Evolutionary conservation across 78 protist genomes (phyloP), one percentile per base, ranked within the genome.

Genomic region (Speleostelium caveatum): DNA sequence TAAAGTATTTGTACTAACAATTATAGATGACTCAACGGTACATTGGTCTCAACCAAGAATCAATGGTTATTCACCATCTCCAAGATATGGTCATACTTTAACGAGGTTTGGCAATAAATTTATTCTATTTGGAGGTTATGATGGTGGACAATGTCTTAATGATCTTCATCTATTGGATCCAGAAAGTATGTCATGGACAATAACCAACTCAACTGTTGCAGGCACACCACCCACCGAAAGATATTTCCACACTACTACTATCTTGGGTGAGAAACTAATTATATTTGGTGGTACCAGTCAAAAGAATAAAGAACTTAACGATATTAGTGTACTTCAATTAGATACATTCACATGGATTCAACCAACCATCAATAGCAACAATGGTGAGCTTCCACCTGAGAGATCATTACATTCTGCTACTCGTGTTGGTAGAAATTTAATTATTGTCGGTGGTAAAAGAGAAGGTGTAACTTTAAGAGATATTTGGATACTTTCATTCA

Each of bases 11-110:
- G 63, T 83, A 32, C 12, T 83, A 19, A 65, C 91, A 3, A 69
- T 83, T 39, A 83, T 83, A n/a, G 91, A 83, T 83, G 91, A 83
- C 45, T 39, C 62, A 16, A 83, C 91, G 0, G 79, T 83, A 1
- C 91, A 83, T 69, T 83, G 91, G 91, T 83, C 91, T 30, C 68
- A 59, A 21, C 80, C 91, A 1, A 53, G 91, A 59, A 60, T 83
- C n/a, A 83, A 62, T 45, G 66, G 77, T 22, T 38, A 42, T 32
- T 45, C 30, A 33, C 91, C 91, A 6, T 56, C 71, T 21, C 58
- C 91, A 6, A 28, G 91, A 55, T 58, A 58, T 32, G 91, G 91
- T 32, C 91, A 83, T n/a, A 83, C 91, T 8, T 42, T 83, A 6
- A 83, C 91, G 22, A 36, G 91, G 30, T 83, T 63, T 83, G 91